Evolutionary conservation across 106 monocot species (phyloP).

Genomic region (Allium cepa): DNA sequence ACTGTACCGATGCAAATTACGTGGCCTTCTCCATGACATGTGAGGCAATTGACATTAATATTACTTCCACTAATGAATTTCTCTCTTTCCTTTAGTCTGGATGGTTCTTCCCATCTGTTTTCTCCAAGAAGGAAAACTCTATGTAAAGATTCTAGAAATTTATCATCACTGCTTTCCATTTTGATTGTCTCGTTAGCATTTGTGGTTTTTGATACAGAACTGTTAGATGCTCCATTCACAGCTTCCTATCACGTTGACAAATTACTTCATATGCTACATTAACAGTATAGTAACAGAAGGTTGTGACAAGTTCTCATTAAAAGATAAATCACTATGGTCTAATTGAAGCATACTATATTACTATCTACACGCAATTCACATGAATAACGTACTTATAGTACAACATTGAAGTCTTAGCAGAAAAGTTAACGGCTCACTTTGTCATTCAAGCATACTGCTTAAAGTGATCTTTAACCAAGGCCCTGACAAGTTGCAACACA

Average conservation of each 20-base stretch:
- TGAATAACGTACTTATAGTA: no score
- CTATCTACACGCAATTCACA: no score
- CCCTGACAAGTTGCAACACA: no score
- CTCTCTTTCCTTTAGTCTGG: conserved; percentile 36
- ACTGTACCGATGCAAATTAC: conserved; percentile 77
- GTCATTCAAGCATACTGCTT: no score
- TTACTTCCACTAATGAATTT: conserved; percentile 15
- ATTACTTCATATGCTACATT: no score
- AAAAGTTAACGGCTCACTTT: no score
- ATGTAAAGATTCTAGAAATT: conserved; percentile 40
- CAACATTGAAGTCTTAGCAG: no score
- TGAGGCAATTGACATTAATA: conserved; percentile 40
- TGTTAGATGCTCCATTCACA: conserved; percentile 47
- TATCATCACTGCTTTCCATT: conserved; percentile 26
- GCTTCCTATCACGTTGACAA: conserved; percentile 27
- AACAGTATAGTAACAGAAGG: no score
- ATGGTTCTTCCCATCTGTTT: conserved; percentile 95
- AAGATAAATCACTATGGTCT: no score
- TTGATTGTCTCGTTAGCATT: conserved; percentile 47
- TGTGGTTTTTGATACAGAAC: conserved; percentile 37
- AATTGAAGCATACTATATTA: no score
- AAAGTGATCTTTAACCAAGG: no score
- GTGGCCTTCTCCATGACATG: conserved; percentile 83
- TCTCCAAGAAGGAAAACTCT: conserved; percentile 94
- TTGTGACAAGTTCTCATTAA: no score